Evolutionary conservation across 306 rosid species (phyloP), one percentile per base, ranked within the genome.

Genomic region (Cyclanthera cordifolia): DNA sequence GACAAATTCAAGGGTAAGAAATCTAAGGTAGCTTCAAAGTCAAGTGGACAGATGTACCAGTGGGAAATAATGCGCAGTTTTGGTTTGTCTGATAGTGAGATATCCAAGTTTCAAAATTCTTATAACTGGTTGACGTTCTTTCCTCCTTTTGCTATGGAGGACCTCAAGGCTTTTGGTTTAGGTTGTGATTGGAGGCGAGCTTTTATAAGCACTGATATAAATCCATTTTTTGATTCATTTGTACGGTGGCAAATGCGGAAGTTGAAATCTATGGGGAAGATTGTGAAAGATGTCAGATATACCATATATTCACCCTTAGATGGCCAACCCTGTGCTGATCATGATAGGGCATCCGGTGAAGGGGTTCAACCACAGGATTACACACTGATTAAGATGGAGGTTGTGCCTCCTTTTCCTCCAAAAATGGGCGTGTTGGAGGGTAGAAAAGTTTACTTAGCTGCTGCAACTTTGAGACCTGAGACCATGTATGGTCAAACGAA

Each of bases 281-380:
- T 92, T 79, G 97, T 92, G 69, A 89, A 92, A 79, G 97, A 92
- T 67, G 87, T 92, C 11, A 90, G 97, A 73, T 92, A 92, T 50
- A 73, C 96, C 0, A 80, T 89, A n/a, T 92, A 75, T 78, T 89
- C 97, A 6, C 95, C 95, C 2, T 70, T 89, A 75, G 98, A 92
- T 83, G 96, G 95, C 65, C 98, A 92, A 49, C 98, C 98, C 0
- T 92, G 98, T 77, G 98, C 98, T 0, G 98, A 92, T 84, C 98
- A 92, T 71, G 98, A 92, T 51, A 83, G 98, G 69, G 96, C 98
- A 15, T 28, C 72, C n/a, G 98, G 98, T 15, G 98, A 92, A 78
- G 98, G 98, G 19, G 98, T 92, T 84, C 93, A 80, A 76, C 98
- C 98, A 1, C 98, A 92, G 70, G 98, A 92, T 71, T 92, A 92